Conservation (phyloP, 73 alveolate genomes). For the Stentor roeselii region DNA sequence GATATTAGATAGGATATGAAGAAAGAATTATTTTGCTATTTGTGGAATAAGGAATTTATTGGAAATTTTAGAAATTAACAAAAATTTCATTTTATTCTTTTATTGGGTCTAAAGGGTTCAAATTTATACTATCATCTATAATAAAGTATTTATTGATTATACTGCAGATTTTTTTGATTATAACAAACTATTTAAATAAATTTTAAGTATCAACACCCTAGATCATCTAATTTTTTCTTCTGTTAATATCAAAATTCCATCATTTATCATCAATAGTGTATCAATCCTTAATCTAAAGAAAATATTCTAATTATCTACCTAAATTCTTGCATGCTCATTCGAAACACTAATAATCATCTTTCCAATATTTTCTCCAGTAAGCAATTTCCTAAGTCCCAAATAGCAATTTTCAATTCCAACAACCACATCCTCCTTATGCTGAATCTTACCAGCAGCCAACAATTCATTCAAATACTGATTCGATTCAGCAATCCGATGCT, state of each 20-base stretch:
- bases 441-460: slow-evolving; percentile 48
- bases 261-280: too few species aligned
- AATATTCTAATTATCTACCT: background rate
- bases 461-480: slow-evolving; percentile 36
- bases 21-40: too few species aligned
- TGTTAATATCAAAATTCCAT: too few species aligned
- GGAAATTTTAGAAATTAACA: too few species aligned
- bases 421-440: slow-evolving; percentile 56
- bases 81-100: background rate
- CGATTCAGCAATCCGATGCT: slow-evolving; percentile 35
- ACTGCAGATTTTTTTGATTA: background rate
- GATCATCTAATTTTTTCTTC: too few species aligned
- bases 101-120: background rate
- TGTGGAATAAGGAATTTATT: background rate
- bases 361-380: slow-evolving; percentile 61
- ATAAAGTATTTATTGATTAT: background rate
- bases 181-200: background rate
- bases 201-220: background rate
- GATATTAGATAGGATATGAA: too few species aligned
- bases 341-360: slow-evolving; percentile 45
- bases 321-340: background rate
- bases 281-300: background rate
- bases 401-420: slow-evolving; percentile 60
- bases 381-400: slow-evolving; percentile 44
- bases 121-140: background rate